A percentile compares a stretch with the other conserved stretches of the same genome.
Conservation (phyloP, 2,329 filamentous ascomycete genomes). For the Diaporthe ampelina region DNA sequence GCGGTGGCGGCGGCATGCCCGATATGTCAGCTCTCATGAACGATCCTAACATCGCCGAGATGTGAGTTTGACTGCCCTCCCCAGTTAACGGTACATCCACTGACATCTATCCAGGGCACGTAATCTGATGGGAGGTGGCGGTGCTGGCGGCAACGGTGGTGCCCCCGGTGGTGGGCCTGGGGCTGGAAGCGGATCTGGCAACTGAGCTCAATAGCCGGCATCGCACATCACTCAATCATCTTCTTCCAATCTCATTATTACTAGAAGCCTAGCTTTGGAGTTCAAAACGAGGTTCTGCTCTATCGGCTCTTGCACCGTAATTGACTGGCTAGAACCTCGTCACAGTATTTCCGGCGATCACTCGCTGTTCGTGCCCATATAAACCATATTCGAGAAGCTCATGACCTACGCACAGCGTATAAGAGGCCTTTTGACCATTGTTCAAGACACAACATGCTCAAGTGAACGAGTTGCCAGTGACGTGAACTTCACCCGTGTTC, state of each 20-base stretch:
- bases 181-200: constrained; percentile 35
- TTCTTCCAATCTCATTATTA: constrained; percentile 6
- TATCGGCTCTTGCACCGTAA: constrained; percentile 9
- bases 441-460: background rate
- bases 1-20: constrained; percentile 83
- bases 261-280: constrained; percentile 23
- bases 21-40: constrained; percentile 89
- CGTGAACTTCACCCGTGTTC: background rate
- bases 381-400: background rate
- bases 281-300: constrained; percentile 3
- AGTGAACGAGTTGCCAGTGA: background rate
- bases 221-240: background rate
- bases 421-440: background rate
- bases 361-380: constrained; percentile 9
- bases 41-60: constrained; percentile 91
- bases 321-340: constrained; percentile 7
- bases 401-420: background rate
- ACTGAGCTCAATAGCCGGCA: constrained; percentile 14
- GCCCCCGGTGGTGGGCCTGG: constrained; percentile 40
- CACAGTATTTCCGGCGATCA: background rate
- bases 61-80: constrained; percentile 73
- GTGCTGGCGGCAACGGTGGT: constrained; percentile 44
- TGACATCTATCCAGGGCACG: constrained; percentile 45
- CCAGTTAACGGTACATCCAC: background rate
- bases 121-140: constrained; percentile 49